These are phyloP conservation scores for Biscogniauxia sp. DNA, from an alignment of 2,329 filamentous ascomycete species.

Conservation along the genomic window DNA sequence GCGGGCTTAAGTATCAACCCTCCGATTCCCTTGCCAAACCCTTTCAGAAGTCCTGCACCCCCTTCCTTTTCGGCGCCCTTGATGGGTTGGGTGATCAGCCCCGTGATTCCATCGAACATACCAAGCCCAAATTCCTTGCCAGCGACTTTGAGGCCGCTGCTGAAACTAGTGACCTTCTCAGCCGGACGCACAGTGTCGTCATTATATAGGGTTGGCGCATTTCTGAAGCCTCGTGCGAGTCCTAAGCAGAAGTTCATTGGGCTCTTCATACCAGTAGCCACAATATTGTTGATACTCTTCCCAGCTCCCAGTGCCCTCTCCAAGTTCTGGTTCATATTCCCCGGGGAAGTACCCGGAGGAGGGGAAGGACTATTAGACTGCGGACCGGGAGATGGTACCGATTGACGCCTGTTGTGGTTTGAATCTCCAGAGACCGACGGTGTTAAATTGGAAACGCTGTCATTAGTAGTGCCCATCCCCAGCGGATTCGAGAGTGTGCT, in stretches of 20 bases:
- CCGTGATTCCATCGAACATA: slow-evolving; percentile 78
- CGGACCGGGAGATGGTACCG: slow-evolving; percentile 9
- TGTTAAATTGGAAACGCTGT: slow-evolving; percentile 12
- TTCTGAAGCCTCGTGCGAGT: slow-evolving; percentile 82
- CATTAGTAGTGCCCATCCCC: slow-evolving; percentile 15
- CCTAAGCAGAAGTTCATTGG: slow-evolving; percentile 84
- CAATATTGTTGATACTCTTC: slow-evolving; percentile 68
- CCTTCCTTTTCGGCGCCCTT: slow-evolving; percentile 67
- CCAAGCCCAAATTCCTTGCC: slow-evolving; percentile 76
- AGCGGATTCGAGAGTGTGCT: slow-evolving; percentile 16
- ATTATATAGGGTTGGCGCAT: slow-evolving; percentile 80
- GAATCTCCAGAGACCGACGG: slow-evolving; percentile 10
- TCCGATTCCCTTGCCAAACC: slow-evolving; percentile 78
- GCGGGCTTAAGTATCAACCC: slow-evolving; percentile 80
- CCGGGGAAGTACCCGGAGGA: slow-evolving; percentile 10
- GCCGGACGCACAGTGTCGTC: slow-evolving; percentile 77
- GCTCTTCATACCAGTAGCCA: slow-evolving; percentile 71
- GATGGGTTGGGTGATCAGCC: slow-evolving; percentile 74
- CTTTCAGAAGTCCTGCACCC: slow-evolving; percentile 66
- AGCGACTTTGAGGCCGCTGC: slow-evolving; percentile 73
- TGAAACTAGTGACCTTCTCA: slow-evolving; percentile 75
- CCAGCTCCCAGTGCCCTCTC: slow-evolving; percentile 64
- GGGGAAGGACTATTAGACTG: slow-evolving; percentile 5
- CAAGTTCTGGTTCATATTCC: slow-evolving; percentile 36
- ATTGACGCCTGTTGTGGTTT: slow-evolving; percentile 9